phyloP scores from a whole-genome alignment of 2,329 filamentous ascomycete species.

The Penicillium sp. region DNA sequence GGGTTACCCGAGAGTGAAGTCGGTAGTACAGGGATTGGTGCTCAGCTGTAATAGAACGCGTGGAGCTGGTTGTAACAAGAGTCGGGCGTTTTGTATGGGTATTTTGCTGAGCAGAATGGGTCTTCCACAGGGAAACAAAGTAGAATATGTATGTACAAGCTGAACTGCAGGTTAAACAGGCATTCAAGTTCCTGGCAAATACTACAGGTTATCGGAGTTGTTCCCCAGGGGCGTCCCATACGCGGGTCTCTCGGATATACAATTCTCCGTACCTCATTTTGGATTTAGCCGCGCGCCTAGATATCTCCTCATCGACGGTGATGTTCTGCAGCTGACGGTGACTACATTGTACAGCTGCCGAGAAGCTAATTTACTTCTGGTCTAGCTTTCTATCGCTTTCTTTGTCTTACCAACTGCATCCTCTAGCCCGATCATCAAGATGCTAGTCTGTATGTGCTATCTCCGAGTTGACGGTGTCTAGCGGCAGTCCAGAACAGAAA shows the following conservation, averaged over 20 bases:
- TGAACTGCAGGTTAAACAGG: constrained; percentile 1
- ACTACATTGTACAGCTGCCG: background rate
- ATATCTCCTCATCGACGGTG: constrained; percentile 3
- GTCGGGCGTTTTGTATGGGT: background rate
- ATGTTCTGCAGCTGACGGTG: constrained; percentile 5
- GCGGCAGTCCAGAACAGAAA: background rate
- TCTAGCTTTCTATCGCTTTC: background rate
- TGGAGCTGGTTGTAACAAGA: background rate
- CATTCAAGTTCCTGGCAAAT: constrained; percentile 6
- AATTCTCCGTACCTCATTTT: constrained; percentile 15
- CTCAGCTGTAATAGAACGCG: background rate
- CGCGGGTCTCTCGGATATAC: constrained; percentile 12
- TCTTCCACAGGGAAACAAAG: background rate
- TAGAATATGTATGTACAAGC: constrained; percentile 22
- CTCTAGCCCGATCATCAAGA: background rate
- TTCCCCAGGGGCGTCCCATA: constrained; percentile 24
- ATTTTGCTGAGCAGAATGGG: background rate
- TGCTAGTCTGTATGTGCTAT: constrained; percentile 26
- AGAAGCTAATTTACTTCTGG: background rate
- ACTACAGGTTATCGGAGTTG: constrained; percentile 7
- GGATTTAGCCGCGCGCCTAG: constrained; percentile 27
- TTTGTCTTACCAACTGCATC: background rate
- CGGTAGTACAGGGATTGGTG: background rate
- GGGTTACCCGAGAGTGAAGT: background rate
- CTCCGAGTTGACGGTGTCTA: background rate